Conservation (phyloP, 2,329 filamentous ascomycete genomes). For the Scorias spongiosa region DNA sequence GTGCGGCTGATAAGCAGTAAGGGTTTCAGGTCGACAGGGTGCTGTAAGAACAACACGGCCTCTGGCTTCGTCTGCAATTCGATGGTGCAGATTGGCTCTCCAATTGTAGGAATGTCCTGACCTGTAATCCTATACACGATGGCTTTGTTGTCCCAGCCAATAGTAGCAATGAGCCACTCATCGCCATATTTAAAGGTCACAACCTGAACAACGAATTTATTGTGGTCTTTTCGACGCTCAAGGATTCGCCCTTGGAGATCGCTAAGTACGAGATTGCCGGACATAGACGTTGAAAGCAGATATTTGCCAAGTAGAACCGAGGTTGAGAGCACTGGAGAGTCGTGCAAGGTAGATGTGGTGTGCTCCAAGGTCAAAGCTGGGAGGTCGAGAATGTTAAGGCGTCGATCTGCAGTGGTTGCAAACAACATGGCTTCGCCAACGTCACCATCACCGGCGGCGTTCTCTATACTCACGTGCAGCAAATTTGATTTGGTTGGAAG, state of each 20-base stretch:
- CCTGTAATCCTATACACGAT: slow-evolving; percentile 31
- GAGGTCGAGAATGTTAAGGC: slow-evolving; percentile 32
- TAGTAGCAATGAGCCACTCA: slow-evolving; percentile 35
- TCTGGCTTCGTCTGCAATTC: slow-evolving; percentile 40
- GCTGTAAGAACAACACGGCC: slow-evolving; percentile 36
- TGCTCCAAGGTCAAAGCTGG: slow-evolving; percentile 18
- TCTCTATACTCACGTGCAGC: slow-evolving; percentile 25
- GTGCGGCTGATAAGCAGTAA: slow-evolving; percentile 39
- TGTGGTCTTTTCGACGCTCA: slow-evolving; percentile 39
- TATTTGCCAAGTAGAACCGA: slow-evolving; percentile 27
- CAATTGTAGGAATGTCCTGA: slow-evolving; percentile 16
- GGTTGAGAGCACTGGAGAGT: slow-evolving; percentile 41
- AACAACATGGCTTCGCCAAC: slow-evolving; percentile 18
- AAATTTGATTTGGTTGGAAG: slow-evolving; percentile 35
- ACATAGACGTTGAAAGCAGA: slow-evolving; percentile 43
- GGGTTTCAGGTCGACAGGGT: slow-evolving; percentile 32
- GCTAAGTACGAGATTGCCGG: slow-evolving; percentile 39
- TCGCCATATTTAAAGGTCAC: slow-evolving; percentile 20
- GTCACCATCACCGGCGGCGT: slow-evolving; percentile 1
- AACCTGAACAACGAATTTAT: slow-evolving; percentile 43
- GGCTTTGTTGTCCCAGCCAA: slow-evolving; percentile 46
- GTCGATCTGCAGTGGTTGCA: slow-evolving; percentile 31
- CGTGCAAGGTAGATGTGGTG: slow-evolving; percentile 27
- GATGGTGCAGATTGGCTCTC: slow-evolving; percentile 27
- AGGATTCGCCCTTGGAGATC: slow-evolving; percentile 25